A percentile compares a stretch with the other conserved stretches of the same genome.
phyloP scores from a whole-genome alignment of 108 stramenopile species.

The Nannochloropsis oceanica region DNA sequence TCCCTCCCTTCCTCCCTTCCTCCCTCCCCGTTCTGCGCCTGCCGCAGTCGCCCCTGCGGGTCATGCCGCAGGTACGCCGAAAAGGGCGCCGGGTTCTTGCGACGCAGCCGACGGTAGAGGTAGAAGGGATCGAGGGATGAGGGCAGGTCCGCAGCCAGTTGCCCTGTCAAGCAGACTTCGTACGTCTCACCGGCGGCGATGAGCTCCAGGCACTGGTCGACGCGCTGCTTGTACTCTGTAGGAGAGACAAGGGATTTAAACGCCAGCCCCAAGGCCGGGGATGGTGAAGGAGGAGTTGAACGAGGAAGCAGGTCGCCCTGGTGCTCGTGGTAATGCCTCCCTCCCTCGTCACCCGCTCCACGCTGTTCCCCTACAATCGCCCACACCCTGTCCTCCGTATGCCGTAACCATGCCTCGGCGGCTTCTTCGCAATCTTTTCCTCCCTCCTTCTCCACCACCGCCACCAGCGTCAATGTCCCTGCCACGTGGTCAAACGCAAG shows the following conservation, averaged over 20 bases:
- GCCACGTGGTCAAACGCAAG: slow-evolving; percentile 29
- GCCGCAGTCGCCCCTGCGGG: not conserved
- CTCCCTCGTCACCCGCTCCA: no score
- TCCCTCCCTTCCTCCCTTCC: not conserved
- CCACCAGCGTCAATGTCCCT: slow-evolving; percentile 1
- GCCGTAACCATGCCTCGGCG: not conserved
- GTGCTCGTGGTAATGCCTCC: no score
- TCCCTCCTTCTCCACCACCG: not conserved
- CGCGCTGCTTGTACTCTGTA: no score
- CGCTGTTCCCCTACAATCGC: no score
- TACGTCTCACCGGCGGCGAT: slow-evolving; percentile 74
- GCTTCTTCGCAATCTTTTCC: not conserved
- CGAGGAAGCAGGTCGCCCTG: no score
- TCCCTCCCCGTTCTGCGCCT: not conserved
- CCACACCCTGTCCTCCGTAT: no score
- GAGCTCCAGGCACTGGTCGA: not conserved
- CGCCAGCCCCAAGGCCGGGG: no score
- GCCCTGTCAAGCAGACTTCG: slow-evolving; percentile 79
- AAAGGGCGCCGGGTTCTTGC: slow-evolving; percentile 76
- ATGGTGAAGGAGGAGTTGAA: no score
- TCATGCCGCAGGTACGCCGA: slow-evolving; percentile 47
- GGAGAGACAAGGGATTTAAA: no score
- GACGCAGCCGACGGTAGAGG: slow-evolving; percentile 55
- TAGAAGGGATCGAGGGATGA: slow-evolving; percentile 24
- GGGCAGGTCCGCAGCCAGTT: slow-evolving; percentile 36